A percentile compares a stretch with the other conserved stretches of the same genome.
Conservation (phyloP, 2,329 filamentous ascomycete species). For the Septoria petroselini region DNA sequence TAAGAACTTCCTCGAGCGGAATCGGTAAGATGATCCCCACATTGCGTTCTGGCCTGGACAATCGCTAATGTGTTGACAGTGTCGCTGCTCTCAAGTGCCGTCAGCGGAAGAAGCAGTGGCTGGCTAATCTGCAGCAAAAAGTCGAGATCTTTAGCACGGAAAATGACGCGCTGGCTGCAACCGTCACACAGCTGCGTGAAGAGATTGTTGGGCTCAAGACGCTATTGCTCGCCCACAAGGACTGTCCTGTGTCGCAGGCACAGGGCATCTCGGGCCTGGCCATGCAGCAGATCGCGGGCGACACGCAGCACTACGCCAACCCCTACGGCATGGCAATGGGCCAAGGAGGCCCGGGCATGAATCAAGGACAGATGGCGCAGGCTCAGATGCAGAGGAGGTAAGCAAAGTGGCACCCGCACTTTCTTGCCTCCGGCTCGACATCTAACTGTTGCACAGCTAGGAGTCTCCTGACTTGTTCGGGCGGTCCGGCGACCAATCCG, state of each 20-base stretch:
- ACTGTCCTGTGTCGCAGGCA: slow-evolving; percentile 87
- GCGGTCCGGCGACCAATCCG: slow-evolving; percentile 8
- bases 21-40: slow-evolving; percentile 75
- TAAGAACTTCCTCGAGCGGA: slow-evolving; percentile 95
- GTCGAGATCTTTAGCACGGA: slow-evolving; percentile 90
- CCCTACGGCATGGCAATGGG: slow-evolving; percentile 49
- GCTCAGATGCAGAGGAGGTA: slow-evolving; percentile 39
- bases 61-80: slow-evolving; percentile 50
- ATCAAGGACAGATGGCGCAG: slow-evolving; percentile 35
- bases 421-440: slow-evolving; percentile 10
- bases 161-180: slow-evolving; percentile 80
- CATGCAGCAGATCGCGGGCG: slow-evolving; percentile 51
- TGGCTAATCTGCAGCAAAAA: slow-evolving; percentile 89
- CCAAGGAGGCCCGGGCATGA: slow-evolving; percentile 34
- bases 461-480: slow-evolving; percentile 12
- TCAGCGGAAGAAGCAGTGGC: slow-evolving; percentile 98
- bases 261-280: slow-evolving; percentile 63
- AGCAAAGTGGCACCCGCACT: slow-evolving; percentile 17
- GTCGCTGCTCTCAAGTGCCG: slow-evolving; percentile 95
- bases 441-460: slow-evolving; percentile 21
- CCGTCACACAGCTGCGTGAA: slow-evolving; percentile 80
- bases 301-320: slow-evolving; percentile 44
- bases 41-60: too few relatives aligned
- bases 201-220: slow-evolving; percentile 96
- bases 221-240: slow-evolving; percentile 87